Evolutionary conservation across 192 early-diverging fungal genomes (phyloP), one percentile per base, ranked within the genome.

Genomic region (Backusella circina): DNA sequence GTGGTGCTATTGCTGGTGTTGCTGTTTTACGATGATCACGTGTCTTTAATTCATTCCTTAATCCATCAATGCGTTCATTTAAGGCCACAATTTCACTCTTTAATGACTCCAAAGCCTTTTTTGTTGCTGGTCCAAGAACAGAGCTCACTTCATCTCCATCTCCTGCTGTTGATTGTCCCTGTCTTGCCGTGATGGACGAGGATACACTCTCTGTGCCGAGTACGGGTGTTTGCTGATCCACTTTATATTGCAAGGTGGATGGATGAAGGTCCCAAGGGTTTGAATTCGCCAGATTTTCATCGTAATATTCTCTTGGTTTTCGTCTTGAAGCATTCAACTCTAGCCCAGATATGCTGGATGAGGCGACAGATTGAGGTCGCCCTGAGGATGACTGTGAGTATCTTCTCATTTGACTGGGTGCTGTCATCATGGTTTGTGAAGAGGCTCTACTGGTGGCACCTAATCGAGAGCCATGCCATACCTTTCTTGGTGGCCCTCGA

Each of bases 61-160:
- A 26, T 2, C 65, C 75, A 66, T 83, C 77, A 64, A 83, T 80
- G n/a, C 82, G 74, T 26, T 73, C 75, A 66, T 83, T 79, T 30
- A 83, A 65, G 23, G 78, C 75, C 32, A 74, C 71, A 30, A 83
- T 79, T 41, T 83, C 82, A 9, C 26, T 37, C 35, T 83, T 75
- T 30, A 83, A 50, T 10, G 75, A 70, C n/a, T 83, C 82, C 18
- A 83, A 64, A 18, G 82, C 82, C 26, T 75, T 71, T 67, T 77
- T 73, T 2, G 82, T 79, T 16, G 78, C 78, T 2, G 78, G 74
- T 6, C 82, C 78, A 36, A 83, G 75, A 10, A 65, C 70, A 44
- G 71, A 61, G 3, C 67, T 72, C 23, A 61, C 38, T 30, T 75
- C 35, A 30, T 73, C 66, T 51, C 18, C 18, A 16, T 37, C 16